Percentiles rank a stretch among this genome's conserved stretches.
Conservation (phyloP, 2,329 filamentous ascomycete genomes). For the Trichoderma arundinaceum region DNA sequence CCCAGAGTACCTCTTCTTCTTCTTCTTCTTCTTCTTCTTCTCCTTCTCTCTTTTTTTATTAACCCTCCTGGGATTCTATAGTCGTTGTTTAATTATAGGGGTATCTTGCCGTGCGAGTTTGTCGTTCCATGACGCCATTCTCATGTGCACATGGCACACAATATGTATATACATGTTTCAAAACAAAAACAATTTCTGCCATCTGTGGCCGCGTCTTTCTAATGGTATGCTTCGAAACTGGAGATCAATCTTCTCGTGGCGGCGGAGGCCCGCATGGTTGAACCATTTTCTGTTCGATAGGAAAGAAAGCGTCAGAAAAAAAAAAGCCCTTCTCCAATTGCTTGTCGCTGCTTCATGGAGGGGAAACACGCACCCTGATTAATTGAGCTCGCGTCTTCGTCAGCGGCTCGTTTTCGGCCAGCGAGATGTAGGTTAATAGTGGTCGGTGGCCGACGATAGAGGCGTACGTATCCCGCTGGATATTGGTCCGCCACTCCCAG, state of each 20-base stretch:
- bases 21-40: neutral
- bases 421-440: slow-evolving; percentile 83
- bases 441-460: slow-evolving; percentile 90
- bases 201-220: neutral
- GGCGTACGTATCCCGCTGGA: slow-evolving; percentile 89
- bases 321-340: neutral
- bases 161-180: neutral
- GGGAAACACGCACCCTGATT: slow-evolving; percentile 65
- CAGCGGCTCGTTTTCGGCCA: slow-evolving; percentile 84
- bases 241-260: slow-evolving; percentile 55
- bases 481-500: slow-evolving; percentile 97
- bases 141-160: neutral
- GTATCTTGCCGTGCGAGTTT: slow-evolving; percentile 19
- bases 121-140: slow-evolving; percentile 10
- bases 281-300: slow-evolving; percentile 65
- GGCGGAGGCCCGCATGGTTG: slow-evolving; percentile 66
- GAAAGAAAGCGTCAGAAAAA: slow-evolving; percentile 26
- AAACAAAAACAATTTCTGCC: neutral
- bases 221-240: neutral
- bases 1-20: neutral
- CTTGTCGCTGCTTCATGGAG: too few species aligned
- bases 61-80: neutral
- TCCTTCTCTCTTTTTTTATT: neutral
- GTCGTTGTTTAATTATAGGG: slow-evolving; percentile 4
- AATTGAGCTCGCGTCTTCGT: slow-evolving; percentile 80